Base-by-base conservation (phyloP, 495 filamentous ascomycete genomes). In the Aspergillus leporis region DNA sequence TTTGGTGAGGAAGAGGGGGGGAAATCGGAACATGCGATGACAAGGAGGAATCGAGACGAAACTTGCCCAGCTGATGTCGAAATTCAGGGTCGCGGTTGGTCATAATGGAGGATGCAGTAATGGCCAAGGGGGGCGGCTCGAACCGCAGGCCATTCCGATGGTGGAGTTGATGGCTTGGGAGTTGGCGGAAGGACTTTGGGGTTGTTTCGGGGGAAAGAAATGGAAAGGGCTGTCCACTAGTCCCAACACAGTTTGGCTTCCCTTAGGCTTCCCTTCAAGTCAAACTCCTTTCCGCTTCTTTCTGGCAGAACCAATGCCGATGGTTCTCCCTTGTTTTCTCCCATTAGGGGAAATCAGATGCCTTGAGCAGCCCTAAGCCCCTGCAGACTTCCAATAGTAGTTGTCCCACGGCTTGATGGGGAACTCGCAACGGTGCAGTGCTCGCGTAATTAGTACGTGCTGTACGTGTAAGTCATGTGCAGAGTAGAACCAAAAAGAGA, bases 61-160 rank as follows among this genome's bases (percentile, higher is more conserved):
- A 79, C 58, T 76, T 75, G 60, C 76, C 76, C 62, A 79, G 68
- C 59, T 79, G 76, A 56, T 75, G 74, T 54, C 74, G 73, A 58
- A 77, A 79, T 12, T 77, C 73, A 61, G 74, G 72, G 60, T 75
- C 74, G 54, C 69, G 69, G 68, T 64, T 68, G 61, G 63, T 75
- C 70, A 74, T 74, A 59, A 38, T 68, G 58, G 43, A 54, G 16
- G 25, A 43, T 36, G 53, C 40, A 23, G 21, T 30, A 51, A 45
- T 32, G 62, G 54, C 60, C 53, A 51, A 25, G 57, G 52, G 59
- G 58, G 64, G 67, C 69, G 72, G 71, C 70, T 73, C 51, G 64
- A 68, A 67, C 72, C 70, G 72, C 70, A 62, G 55, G 62, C 72
- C 72, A 75, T 75, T 38, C 30, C 43, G 41, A 34, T 45, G 18